Evolutionary conservation across 106 monocot genomes (phyloP), one percentile per base, ranked within the genome.

Genomic region (Allium sativum): DNA sequence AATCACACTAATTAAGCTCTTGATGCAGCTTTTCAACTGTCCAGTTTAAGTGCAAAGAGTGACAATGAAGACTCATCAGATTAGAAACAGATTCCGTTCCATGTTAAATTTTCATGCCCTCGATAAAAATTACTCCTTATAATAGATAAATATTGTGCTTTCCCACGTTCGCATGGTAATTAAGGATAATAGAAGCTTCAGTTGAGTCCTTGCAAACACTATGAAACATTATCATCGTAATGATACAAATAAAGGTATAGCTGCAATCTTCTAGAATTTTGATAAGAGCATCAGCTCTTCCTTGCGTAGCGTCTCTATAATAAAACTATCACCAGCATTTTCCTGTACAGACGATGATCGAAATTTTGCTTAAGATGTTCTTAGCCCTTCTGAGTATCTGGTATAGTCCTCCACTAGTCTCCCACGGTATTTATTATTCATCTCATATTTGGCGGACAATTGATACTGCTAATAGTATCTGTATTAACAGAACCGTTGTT

Each of bases 221-320:
- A 59, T 73, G 56, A 70, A 96, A 85, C 64, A 71, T 79, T 9
- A 18, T 48, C 78, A 91, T 76, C 41, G 87, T 96, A 72, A 88
- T 51, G 17, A 91, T 51, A 72, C 96, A 96, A 13, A 71, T 78
- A 18, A 81, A 79, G 63, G 77, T 91, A 91, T 91, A 96, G 61
- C 82, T 56, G 53, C 56, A 72, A 50, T 82, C 84, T 48, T 59
- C 55, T 65, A 88, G 68, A 42, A 44, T 62, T 13, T 73, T 82
- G 41, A 85, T 73, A 62, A 85, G 43, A 43, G 80, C 66, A 70
- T 45, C 55, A 67, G 76, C 73, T 79, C 65, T 79, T 68, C 88
- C 90, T 90, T 96, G 72, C 90, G 82, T 42, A 91, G 66, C 31
- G 66, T 52, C 71, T 64, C 87, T 17, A 96, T 22, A 40, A 91